phyloP scores from a whole-genome alignment of 2,329 filamentous ascomycete genomes.

The Pseudocercospora eumusae region DNA sequence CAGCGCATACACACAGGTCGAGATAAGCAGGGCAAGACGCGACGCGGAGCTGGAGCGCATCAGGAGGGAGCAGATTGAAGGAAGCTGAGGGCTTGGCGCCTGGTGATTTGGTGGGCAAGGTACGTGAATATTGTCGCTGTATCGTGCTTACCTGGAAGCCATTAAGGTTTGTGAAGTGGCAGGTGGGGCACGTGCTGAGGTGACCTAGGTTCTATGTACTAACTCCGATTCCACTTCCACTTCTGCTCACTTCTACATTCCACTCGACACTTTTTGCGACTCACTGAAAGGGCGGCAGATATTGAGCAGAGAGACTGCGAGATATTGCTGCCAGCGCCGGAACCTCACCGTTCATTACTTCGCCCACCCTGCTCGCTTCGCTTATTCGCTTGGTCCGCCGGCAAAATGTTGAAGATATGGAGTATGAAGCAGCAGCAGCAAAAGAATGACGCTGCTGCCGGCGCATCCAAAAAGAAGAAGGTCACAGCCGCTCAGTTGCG shows the following conservation, averaged over 20 bases:
- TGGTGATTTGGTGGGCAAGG: background rate
- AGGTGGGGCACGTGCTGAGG: background rate
- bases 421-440: slow-evolving; percentile 96
- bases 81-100: background rate
- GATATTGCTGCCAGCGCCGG: background rate
- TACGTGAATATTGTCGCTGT: slow-evolving; percentile 1
- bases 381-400: slow-evolving; percentile 17
- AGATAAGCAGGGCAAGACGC: slow-evolving; percentile 18
- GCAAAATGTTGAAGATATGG: slow-evolving; percentile 98
- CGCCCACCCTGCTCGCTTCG: background rate
- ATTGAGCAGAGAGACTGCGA: background rate
- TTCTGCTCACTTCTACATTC: background rate
- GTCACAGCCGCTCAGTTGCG: slow-evolving; percentile 93
- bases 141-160: slow-evolving; percentile 6
- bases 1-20: slow-evolving; percentile 15
- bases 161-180: background rate
- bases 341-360: too few relatives aligned
- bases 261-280: background rate
- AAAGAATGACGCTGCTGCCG: slow-evolving; percentile 81
- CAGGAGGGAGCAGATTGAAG: slow-evolving; percentile 9
- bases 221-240: background rate
- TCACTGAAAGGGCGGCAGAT: background rate
- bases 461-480: slow-evolving; percentile 88
- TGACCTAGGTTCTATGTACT: too few relatives aligned
- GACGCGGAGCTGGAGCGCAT: slow-evolving; percentile 17